These are phyloP conservation scores for Bondarzewia mesenterica DNA, from an alignment of 1,284 basidiomycete species.

Conservation along the genomic window DNA sequence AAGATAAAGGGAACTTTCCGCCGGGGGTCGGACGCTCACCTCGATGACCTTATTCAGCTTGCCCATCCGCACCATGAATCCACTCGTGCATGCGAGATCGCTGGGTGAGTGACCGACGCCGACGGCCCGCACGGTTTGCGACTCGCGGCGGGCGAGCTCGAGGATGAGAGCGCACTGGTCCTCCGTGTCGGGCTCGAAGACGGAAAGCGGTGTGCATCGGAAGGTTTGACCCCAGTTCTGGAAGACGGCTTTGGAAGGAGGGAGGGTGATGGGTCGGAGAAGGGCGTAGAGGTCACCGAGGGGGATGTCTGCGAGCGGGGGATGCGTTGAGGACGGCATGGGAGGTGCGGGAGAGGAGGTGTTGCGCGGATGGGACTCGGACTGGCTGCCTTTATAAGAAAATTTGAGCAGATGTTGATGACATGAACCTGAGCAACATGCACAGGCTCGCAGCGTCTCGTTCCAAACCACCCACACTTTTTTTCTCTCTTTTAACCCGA, in stretches of 20 bases:
- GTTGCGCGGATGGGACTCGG: conserved; percentile 6
- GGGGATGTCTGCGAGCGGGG: conserved; percentile 30
- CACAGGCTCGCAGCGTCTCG: background rate
- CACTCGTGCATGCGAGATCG: conserved; percentile 83
- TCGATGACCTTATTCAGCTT: conserved; percentile 63
- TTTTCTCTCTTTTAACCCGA: background rate
- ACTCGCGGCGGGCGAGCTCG: conserved; percentile 75
- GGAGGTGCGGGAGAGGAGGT: conserved; percentile 6
- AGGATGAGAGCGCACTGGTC: conserved; percentile 73
- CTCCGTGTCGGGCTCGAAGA: conserved; percentile 75
- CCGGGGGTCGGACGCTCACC: conserved; percentile 57
- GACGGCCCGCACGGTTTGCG: conserved; percentile 69
- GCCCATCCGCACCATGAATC: conserved; percentile 76
- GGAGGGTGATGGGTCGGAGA: conserved; percentile 44
- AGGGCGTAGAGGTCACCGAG: conserved; percentile 37
- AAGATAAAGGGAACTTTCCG: conserved; percentile 17
- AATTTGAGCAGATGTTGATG: background rate
- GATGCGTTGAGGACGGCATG: conserved; percentile 12
- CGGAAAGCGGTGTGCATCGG: conserved; percentile 50
- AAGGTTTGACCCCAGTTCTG: conserved; percentile 70
- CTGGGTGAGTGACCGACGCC: conserved; percentile 92
- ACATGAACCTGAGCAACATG: background rate
- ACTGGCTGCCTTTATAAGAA: conserved; percentile 9
- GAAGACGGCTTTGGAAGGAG: conserved; percentile 39
- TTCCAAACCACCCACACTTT: no score